Evolutionary conservation across 176 grass and related monocot genomes (phyloP), one percentile per base, ranked within the genome.

Genomic region (Tuctoria greenei): DNA sequence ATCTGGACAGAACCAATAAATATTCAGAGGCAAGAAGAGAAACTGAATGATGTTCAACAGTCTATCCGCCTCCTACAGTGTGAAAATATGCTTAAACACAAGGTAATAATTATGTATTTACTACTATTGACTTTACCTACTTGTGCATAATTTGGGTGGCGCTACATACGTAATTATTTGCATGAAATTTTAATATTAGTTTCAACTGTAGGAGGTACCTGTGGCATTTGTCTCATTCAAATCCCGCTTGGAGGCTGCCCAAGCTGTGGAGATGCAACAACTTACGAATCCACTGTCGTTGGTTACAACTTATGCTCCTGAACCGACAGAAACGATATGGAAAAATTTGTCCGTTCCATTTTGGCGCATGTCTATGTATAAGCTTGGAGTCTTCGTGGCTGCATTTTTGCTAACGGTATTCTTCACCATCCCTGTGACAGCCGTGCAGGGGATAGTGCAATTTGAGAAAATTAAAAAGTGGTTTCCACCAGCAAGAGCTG

Each of bases 191-290:
- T 86, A 65, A 81, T 46, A 12, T 9, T 31, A 21, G 36, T 71
- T 73, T 84, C 27, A 36, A 63, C 67, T 90, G 10, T 79, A 97
- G 93, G 93, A 97, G 52, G 81, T 97, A 36, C 87, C 87, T 17
- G 93, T 90, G 58, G 90, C 90, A 66, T 97, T 97, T 76, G 93
- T 97, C 45, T 85, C 90, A 36, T 97, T 97, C 79, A 93, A 88
- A 59, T 90, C 93, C 67, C 87, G 75, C 15, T 47, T 90, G 54
- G 93, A 88, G 43, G 87, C 93, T 71, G 78, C 87, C 56, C 85
- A 86, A 78, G 93, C 87, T 54, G 85, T 85, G 15, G 82, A 90
- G 57, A 92, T 79, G 65, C 93, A 93, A 83, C 87, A 90, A 35
- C 78, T 86, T 75, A 69, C 61, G 25, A 88, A 97, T 82, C 93